Conservation (phyloP, 345 rosid genomes). For the Dimocarpus longan region DNA sequence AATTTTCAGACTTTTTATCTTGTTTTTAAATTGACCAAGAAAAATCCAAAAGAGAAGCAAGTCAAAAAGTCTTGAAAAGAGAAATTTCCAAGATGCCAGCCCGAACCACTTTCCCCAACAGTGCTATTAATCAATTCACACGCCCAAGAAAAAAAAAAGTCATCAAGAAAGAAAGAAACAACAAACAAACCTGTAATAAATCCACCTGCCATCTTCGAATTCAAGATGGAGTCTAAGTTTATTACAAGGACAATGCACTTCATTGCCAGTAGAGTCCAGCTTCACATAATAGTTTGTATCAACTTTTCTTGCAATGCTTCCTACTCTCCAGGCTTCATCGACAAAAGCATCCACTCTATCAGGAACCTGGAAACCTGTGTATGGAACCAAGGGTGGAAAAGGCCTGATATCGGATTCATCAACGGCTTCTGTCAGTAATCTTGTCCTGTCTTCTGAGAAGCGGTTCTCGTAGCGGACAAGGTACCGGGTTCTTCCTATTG, state of each 20-base stretch:
- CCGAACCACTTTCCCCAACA: neutral
- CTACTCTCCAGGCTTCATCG: slow-evolving; percentile 29
- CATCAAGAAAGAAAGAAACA: neutral
- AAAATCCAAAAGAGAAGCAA: neutral
- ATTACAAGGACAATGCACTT: slow-evolving; percentile 22
- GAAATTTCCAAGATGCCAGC: neutral
- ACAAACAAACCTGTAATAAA: neutral
- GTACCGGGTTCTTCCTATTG: slow-evolving; percentile 27
- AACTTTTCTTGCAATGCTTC: slow-evolving; percentile 24
- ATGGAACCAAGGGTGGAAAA: slow-evolving; percentile 15
- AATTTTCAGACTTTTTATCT: neutral
- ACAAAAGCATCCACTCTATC: slow-evolving; percentile 36
- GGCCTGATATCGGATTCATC: slow-evolving; percentile 35
- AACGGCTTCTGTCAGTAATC: slow-evolving; percentile 21
- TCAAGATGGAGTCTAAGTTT: slow-evolving; percentile 32
- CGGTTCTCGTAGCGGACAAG: slow-evolving; percentile 33
- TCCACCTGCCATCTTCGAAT: slow-evolving; percentile 29
- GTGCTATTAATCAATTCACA: neutral
- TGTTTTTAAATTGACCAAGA: neutral
- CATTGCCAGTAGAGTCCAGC: slow-evolving; percentile 24
- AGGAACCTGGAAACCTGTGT: neutral
- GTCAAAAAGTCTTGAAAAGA: slow-evolving; percentile 4
- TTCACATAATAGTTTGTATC: slow-evolving; percentile 28
- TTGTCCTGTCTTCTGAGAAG: slow-evolving; percentile 15
- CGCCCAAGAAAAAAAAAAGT: too few species aligned